These are phyloP conservation scores for Parietaria judaica DNA, from an alignment of 306 rosid species.

Conservation along the genomic window DNA sequence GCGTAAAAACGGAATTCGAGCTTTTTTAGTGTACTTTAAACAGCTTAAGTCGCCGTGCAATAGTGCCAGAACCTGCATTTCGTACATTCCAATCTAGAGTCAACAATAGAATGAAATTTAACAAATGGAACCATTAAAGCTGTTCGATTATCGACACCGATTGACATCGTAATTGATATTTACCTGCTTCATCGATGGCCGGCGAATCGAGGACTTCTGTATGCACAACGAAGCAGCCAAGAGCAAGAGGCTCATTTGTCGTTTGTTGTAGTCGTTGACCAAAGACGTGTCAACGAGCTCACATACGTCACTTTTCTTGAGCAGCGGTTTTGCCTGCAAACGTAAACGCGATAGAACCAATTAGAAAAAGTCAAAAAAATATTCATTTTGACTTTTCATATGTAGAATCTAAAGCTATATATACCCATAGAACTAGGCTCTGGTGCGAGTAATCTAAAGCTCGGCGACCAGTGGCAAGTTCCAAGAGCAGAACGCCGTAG, in stretches of 20 bases:
- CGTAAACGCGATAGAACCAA: neutral
- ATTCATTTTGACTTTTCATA: neutral
- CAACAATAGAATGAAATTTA: neutral
- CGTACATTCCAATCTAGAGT: neutral
- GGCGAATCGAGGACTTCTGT: constrained; percentile 69
- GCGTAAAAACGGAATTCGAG: constrained; percentile 41
- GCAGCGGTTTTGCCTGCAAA: constrained; percentile 77
- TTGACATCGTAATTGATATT: neutral
- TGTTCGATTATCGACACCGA: too few species aligned
- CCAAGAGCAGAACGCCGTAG: constrained; percentile 79
- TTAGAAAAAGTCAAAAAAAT: neutral
- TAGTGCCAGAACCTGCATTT: constrained; percentile 61
- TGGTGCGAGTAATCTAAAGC: constrained; percentile 94
- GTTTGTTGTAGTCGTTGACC: constrained; percentile 36
- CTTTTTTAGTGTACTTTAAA: constrained; percentile 62
- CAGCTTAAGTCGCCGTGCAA: constrained; percentile 65
- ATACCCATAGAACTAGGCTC: constrained; percentile 95
- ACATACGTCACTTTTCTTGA: constrained; percentile 48
- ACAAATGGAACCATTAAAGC: too few species aligned
- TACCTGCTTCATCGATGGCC: constrained; percentile 79
- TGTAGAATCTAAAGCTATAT: neutral
- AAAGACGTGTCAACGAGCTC: constrained; percentile 63
- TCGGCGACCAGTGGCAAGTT: constrained; percentile 78
- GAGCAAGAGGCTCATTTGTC: constrained; percentile 54
- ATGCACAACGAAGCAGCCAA: constrained; percentile 81